These are phyloP conservation scores for Begonia masoniana DNA, from an alignment of 306 rosid genomes.

Conservation along the genomic window DNA sequence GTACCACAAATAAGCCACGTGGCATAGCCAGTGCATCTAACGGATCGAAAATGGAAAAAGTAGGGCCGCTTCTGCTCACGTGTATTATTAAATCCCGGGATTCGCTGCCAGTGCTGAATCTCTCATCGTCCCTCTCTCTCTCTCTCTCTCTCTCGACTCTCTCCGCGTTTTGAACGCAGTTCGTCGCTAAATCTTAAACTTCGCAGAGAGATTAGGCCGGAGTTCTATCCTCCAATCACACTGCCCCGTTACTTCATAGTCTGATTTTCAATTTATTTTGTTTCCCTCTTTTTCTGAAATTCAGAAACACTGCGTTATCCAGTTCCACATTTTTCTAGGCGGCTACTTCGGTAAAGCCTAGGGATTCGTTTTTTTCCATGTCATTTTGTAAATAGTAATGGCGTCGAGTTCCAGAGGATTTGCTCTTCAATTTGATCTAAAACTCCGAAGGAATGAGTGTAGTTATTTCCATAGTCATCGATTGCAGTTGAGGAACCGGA, in stretches of 20 bases:
- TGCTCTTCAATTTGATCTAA: conserved; percentile 43
- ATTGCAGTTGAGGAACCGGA: conserved; percentile 24
- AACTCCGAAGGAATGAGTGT: conserved; percentile 21
- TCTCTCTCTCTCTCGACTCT: neutral
- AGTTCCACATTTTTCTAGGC: neutral
- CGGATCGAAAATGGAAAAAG: conserved; percentile 9
- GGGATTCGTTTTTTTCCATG: conserved; percentile 16
- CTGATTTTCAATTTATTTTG: neutral
- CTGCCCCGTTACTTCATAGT: neutral
- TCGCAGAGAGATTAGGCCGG: conserved; percentile 14
- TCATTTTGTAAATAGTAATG: conserved; percentile 28
- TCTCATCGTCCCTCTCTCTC: conserved; percentile 4
- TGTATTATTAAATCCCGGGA: conserved; percentile 37
- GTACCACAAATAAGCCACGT: no score
- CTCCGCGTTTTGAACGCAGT: neutral
- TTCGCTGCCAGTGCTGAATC: conserved; percentile 28
- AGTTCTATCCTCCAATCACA: conserved; percentile 4
- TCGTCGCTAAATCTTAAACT: conserved; percentile 18
- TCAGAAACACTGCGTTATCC: neutral
- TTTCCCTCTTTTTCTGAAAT: neutral
- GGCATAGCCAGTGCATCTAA: no score
- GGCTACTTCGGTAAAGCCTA: neutral
- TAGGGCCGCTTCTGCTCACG: conserved; percentile 47
- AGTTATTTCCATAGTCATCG: conserved; percentile 11
- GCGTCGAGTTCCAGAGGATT: conserved; percentile 60